Conservation (phyloP, 495 filamentous ascomycete genomes). For the Tuber calosporum region DNA sequence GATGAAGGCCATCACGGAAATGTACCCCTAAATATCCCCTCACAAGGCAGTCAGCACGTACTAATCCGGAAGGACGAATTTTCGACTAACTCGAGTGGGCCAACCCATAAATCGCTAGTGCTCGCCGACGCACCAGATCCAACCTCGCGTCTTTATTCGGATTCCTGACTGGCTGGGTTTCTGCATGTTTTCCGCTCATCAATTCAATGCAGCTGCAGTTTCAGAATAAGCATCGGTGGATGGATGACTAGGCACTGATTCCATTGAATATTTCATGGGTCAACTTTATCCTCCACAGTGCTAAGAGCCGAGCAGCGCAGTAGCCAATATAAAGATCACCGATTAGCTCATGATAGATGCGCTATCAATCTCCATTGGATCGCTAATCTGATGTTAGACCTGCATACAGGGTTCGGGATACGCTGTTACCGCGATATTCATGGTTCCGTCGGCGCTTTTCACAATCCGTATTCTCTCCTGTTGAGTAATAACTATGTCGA, state of each 20-base stretch:
- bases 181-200: conserved; percentile 3
- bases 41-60: background rate
- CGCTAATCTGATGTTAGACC: background rate
- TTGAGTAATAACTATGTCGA: background rate
- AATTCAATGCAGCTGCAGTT: background rate
- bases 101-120: background rate
- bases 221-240: background rate
- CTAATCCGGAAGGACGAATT: background rate
- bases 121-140: background rate
- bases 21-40: background rate
- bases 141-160: background rate
- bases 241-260: background rate
- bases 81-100: background rate
- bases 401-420: background rate
- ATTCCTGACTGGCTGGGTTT: background rate
- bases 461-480: background rate
- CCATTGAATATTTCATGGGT: background rate
- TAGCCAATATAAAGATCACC: background rate
- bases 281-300: background rate
- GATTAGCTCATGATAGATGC: background rate
- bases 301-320: background rate
- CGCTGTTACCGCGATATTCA: background rate
- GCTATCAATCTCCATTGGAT: background rate
- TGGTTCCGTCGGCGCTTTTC: background rate
- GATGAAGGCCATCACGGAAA: background rate